Conservation (phyloP, 2,329 filamentous ascomycete species). For the Chaetomium globosum region DNA sequence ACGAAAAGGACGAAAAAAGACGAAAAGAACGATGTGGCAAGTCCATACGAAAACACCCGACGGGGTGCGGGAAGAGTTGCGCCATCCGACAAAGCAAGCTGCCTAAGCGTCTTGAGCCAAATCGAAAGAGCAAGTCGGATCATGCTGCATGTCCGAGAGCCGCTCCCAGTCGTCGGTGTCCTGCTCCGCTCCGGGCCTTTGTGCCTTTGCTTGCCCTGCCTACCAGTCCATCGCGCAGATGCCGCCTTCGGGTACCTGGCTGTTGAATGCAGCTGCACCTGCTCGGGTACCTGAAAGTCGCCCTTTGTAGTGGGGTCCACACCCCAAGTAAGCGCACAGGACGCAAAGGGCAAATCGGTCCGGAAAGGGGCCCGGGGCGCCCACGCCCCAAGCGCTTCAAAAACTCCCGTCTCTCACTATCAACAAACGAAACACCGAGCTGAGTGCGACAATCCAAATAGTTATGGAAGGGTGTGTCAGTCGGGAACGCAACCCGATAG, state of each 20-base stretch:
- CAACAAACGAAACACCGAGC: not conserved
- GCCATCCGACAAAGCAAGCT: not conserved
- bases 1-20: not conserved
- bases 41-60: not conserved
- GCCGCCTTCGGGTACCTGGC: constrained; percentile 29
- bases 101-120: constrained; percentile 10
- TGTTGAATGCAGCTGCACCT: constrained; percentile 30
- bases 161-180: not conserved
- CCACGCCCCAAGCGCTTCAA: not conserved
- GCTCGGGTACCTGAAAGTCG: constrained; percentile 32
- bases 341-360: constrained; percentile 14
- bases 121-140: not conserved
- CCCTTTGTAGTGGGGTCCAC: constrained; percentile 14
- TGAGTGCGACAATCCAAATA: not conserved
- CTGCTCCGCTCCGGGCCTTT: not conserved
- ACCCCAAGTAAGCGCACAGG: not conserved
- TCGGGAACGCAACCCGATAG: not conserved
- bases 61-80: constrained; percentile 13
- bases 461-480: not conserved
- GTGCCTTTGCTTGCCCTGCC: constrained; percentile 5
- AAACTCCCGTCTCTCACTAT: not conserved
- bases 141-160: constrained; percentile 1
- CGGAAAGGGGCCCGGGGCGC: constrained; percentile 12
- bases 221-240: constrained; percentile 16
- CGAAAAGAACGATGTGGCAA: not conserved